phyloP scores from a whole-genome alignment of 805 yeast species.

The Lipomyces yamadae region DNA sequence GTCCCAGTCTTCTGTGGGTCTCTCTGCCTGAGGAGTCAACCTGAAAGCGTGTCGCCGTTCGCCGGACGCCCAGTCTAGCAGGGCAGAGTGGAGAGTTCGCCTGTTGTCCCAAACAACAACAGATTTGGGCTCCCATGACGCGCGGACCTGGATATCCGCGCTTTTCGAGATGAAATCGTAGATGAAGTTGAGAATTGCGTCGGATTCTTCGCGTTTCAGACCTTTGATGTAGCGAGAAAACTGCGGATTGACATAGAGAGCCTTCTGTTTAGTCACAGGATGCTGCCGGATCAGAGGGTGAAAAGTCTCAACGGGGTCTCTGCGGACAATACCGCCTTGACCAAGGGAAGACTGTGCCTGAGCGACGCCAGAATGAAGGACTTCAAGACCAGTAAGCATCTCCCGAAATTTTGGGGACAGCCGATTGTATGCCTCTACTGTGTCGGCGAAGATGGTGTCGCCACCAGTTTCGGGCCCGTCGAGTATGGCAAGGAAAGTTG shows the following conservation, averaged over 20 bases:
- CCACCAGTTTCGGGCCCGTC: slow-evolving; percentile 72
- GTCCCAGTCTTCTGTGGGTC: slow-evolving; percentile 50
- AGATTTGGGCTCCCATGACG: slow-evolving; percentile 56
- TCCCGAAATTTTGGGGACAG: slow-evolving; percentile 68
- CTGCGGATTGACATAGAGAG: slow-evolving; percentile 51
- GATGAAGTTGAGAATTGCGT: slow-evolving; percentile 61
- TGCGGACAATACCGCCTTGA: slow-evolving; percentile 53
- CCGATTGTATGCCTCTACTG: slow-evolving; percentile 70
- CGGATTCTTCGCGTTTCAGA: slow-evolving; percentile 73
- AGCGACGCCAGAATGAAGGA: slow-evolving; percentile 69
- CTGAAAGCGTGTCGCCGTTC: slow-evolving; percentile 73
- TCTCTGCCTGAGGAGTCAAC: slow-evolving; percentile 75
- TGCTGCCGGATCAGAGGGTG: slow-evolving; percentile 58
- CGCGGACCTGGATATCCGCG: slow-evolving; percentile 58
- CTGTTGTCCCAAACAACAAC: slow-evolving; percentile 63
- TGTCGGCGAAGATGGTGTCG: slow-evolving; percentile 78
- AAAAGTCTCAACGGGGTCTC: slow-evolving; percentile 53
- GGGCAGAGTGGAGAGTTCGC: slow-evolving; percentile 56
- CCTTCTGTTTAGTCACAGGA: slow-evolving; percentile 56
- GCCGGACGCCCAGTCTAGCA: slow-evolving; percentile 61
- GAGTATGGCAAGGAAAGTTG: slow-evolving; percentile 67
- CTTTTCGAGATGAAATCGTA: slow-evolving; percentile 53
- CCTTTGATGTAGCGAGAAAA: slow-evolving; percentile 70
- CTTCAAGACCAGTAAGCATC: slow-evolving; percentile 64
- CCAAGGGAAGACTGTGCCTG: slow-evolving; percentile 47